Evolutionary conservation across 495 filamentous ascomycete genomes (phyloP).

Genomic region (Aspergillus baeticus): DNA sequence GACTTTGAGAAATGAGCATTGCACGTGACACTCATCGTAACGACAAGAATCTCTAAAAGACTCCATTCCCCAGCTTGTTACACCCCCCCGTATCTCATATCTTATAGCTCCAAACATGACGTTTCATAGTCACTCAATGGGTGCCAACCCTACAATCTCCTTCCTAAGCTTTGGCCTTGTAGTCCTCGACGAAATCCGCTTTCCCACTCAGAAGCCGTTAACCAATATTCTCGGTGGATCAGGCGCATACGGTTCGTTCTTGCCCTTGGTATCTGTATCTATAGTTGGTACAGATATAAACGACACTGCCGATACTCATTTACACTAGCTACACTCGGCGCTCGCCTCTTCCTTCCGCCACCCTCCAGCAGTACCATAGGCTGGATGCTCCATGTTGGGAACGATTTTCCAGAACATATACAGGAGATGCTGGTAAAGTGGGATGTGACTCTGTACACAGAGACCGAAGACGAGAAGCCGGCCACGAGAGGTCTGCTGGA

Average conservation of each 20-base stretch:
- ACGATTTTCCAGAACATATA: slow-evolving; percentile 68
- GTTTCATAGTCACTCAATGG: too few relatives aligned
- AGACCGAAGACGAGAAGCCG: slow-evolving; percentile 67
- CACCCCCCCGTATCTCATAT: too few relatives aligned
- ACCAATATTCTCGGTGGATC: slow-evolving; percentile 35
- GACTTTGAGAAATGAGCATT: too few relatives aligned
- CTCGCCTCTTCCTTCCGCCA: slow-evolving; percentile 25
- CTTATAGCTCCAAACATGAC: too few relatives aligned
- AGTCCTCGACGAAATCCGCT: slow-evolving; percentile 35
- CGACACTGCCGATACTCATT: too few relatives aligned
- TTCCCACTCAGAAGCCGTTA: slow-evolving; percentile 20
- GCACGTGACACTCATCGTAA: too few relatives aligned
- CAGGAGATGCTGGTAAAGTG: slow-evolving; percentile 57
- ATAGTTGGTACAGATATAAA: too few relatives aligned
- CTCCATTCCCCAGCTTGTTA: too few relatives aligned
- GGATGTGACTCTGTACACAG: slow-evolving; percentile 64
- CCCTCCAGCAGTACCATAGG: slow-evolving; percentile 51
- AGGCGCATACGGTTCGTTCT: slow-evolving; percentile 30
- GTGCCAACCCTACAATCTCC: too few relatives aligned
- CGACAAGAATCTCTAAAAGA: too few relatives aligned
- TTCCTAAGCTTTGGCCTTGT: slow-evolving; percentile 35
- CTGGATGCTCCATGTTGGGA: slow-evolving; percentile 80
- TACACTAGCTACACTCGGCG: slow-evolving; percentile 32
- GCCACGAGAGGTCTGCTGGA: slow-evolving; percentile 34
- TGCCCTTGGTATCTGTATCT: not conserved